Conservation (phyloP, 169 alveolate genomes). For the Plasmodium knowlesi region DNA sequence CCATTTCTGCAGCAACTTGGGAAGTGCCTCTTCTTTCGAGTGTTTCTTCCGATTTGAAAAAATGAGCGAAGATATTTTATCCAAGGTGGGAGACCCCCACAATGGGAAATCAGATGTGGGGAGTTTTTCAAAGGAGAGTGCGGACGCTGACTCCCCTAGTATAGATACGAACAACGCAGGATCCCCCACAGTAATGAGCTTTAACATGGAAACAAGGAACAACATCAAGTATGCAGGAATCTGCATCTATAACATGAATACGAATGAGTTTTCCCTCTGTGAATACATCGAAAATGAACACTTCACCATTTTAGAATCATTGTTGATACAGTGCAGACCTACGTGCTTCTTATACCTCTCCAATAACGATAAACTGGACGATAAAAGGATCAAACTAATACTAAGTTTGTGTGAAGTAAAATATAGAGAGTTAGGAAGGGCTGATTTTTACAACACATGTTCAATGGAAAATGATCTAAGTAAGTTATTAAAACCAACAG, state of each 20-base stretch:
- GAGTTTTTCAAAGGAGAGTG: neutral
- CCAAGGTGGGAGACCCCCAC: neutral
- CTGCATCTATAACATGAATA: constrained; percentile 34
- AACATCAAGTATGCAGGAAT: constrained; percentile 51
- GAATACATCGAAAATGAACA: constrained; percentile 75
- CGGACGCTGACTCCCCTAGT: neutral
- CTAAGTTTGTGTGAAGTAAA: constrained; percentile 61
- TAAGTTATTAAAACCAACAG: constrained; percentile 74
- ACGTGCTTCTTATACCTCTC: constrained; percentile 7
- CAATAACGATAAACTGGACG: constrained; percentile 37
- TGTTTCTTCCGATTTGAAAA: neutral
- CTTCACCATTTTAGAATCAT: constrained; percentile 61
- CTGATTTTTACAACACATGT: constrained; percentile 1
- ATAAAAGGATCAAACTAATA: constrained; percentile 50
- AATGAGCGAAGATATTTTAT: neutral
- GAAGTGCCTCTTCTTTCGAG: neutral
- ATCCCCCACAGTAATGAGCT: constrained; percentile 4
- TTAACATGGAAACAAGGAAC: constrained; percentile 16
- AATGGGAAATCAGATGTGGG: neutral
- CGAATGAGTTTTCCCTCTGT: constrained; percentile 57
- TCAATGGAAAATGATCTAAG: constrained; percentile 78
- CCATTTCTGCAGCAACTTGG: neutral
- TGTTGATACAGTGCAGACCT: constrained; percentile 57
- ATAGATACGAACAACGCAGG: neutral
- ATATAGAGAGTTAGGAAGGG: constrained; percentile 14